phyloP scores from a whole-genome alignment of 805 yeast genomes.

The Aciculoconidium aculeatum region DNA sequence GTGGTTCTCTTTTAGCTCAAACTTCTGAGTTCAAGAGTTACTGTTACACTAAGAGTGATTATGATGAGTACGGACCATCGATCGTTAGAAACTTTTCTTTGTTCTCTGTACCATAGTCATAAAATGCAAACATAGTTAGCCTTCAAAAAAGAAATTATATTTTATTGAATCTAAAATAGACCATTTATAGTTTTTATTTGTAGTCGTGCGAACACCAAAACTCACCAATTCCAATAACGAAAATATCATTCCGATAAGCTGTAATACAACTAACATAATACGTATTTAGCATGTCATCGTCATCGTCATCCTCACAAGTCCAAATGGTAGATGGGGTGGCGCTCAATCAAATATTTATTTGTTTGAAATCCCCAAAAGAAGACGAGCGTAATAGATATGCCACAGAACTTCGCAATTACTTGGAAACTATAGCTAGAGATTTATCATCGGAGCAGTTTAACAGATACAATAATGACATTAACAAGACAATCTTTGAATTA shows the following conservation, averaged over 20 bases:
- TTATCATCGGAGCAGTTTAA: constrained; percentile 76
- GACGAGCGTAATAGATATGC: constrained; percentile 53
- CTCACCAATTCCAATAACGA: neutral
- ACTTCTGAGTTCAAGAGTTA: constrained; percentile 94
- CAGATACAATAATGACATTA: constrained; percentile 76
- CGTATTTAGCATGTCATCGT: no score
- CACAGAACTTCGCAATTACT: constrained; percentile 59
- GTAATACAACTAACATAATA: constrained; percentile 3
- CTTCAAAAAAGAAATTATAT: neutral
- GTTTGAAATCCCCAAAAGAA: constrained; percentile 39
- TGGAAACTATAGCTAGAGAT: constrained; percentile 73
- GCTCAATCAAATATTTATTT: constrained; percentile 47
- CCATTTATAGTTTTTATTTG: no score
- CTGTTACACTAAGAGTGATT: constrained; percentile 95
- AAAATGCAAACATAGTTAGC: neutral
- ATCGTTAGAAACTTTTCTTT: constrained; percentile 95
- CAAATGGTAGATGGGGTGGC: constrained; percentile 45
- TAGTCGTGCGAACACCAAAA: constrained; percentile 1
- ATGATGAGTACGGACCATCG: constrained; percentile 96
- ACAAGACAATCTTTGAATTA: constrained; percentile 80
- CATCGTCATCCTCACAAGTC: constrained; percentile 23
- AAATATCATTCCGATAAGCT: constrained; percentile 1
- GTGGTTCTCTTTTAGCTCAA: constrained; percentile 95
- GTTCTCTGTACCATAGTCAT: constrained; percentile 75
- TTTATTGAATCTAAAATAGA: neutral